Conservation (phyloP, 768 basidiomycete species). For the Agaricus subrufescens region DNA sequence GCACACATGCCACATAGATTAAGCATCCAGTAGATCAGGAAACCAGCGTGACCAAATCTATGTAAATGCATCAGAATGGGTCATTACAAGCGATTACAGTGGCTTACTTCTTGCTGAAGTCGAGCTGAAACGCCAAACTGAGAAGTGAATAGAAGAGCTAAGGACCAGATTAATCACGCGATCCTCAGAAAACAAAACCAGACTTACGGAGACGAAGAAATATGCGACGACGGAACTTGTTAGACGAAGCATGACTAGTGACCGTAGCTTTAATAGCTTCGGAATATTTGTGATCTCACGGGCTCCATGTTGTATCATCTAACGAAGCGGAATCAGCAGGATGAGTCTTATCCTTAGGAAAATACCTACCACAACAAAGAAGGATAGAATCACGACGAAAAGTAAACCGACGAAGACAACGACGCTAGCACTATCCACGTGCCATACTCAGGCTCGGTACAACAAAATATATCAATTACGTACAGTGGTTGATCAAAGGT, state of each 20-base stretch:
- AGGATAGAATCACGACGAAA: conserved; percentile 42
- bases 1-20: conserved; percentile 55
- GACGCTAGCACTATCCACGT: conserved; percentile 41
- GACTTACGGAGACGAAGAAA: conserved; percentile 33
- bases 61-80: not conserved
- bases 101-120: conserved; percentile 42
- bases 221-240: conserved; percentile 25
- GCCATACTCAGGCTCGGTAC: not conserved
- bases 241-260: conserved; percentile 27
- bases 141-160: conserved; percentile 57
- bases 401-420: conserved; percentile 51
- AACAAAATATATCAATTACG: conserved; percentile 13
- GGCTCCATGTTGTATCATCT: conserved; percentile 28
- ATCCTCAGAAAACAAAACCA: not conserved
- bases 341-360: not conserved
- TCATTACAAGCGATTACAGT: not conserved
- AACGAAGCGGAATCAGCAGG: not conserved
- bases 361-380: conserved; percentile 37
- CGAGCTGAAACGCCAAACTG: conserved; percentile 55
- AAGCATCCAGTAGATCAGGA: conserved; percentile 66
- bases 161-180: not conserved
- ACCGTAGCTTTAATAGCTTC: conserved; percentile 19
- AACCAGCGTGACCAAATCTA: conserved; percentile 47
- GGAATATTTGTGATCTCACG: conserved; percentile 27
- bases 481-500: conserved; percentile 61